These are phyloP conservation scores for Aquilaria malaccensis DNA, from an alignment of 345 rosid genomes.

Conservation along the genomic window DNA sequence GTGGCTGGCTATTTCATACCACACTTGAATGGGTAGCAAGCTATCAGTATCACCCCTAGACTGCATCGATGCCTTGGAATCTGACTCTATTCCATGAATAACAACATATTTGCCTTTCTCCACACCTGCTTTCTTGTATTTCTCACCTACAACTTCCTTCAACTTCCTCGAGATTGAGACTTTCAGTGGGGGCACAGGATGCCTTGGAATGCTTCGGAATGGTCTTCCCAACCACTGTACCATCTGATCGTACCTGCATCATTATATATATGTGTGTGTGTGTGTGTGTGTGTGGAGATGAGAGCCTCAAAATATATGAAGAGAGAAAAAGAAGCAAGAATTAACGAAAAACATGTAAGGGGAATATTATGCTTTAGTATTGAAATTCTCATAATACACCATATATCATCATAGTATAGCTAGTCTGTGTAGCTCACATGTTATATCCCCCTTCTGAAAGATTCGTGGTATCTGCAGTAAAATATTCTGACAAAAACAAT, in stretches of 20 bases:
- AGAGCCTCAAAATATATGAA: background rate
- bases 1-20: conserved; percentile 56
- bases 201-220: conserved; percentile 70
- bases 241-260: conserved; percentile 80
- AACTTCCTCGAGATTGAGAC: conserved; percentile 75
- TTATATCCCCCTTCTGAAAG: conserved; percentile 71
- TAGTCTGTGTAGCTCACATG: conserved; percentile 40
- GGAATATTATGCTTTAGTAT: too few relatives aligned
- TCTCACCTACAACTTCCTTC: conserved; percentile 67
- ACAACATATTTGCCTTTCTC: conserved; percentile 77
- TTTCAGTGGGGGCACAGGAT: conserved; percentile 50
- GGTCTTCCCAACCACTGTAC: conserved; percentile 81
- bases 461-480: conserved; percentile 50
- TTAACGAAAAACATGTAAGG: too few relatives aligned
- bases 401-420: background rate
- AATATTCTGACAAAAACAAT: conserved; percentile 65
- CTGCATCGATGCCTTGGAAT: conserved; percentile 93
- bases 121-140: conserved; percentile 61
- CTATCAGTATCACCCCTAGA: conserved; percentile 77
- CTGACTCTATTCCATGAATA: conserved; percentile 92
- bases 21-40: conserved; percentile 58
- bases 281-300: background rate
- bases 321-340: too few relatives aligned
- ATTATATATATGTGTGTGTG: background rate
- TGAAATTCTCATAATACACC: too few relatives aligned